Evolutionary conservation across 2,329 filamentous ascomycete genomes (phyloP).

Genomic region (Parastagonospora avenae): DNA sequence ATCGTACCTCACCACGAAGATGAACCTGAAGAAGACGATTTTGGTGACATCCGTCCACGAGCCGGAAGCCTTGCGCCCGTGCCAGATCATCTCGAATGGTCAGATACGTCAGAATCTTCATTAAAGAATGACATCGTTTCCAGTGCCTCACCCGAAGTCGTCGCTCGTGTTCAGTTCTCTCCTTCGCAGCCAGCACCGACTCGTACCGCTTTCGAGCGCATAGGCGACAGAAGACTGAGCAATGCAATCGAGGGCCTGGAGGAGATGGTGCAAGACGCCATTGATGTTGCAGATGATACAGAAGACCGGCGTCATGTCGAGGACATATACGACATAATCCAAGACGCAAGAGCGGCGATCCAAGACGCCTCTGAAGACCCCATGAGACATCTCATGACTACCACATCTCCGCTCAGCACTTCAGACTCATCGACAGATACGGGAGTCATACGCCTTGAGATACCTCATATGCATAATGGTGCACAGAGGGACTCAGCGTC

Average conservation of each 20-base stretch:
- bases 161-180: constrained; percentile 25
- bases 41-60: constrained; percentile 9
- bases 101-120: constrained; percentile 22
- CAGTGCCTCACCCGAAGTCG: constrained; percentile 14
- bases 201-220: constrained; percentile 24
- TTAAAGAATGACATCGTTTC: constrained; percentile 7
- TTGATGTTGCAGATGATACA: constrained; percentile 43
- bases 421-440: constrained; percentile 10
- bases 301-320: constrained; percentile 38
- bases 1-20: constrained; percentile 13
- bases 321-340: constrained; percentile 48
- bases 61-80: constrained; percentile 28
- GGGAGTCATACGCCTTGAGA: background rate
- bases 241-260: constrained; percentile 49
- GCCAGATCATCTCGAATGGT: constrained; percentile 29
- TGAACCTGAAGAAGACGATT: constrained; percentile 2
- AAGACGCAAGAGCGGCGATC: constrained; percentile 46
- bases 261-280: constrained; percentile 51
- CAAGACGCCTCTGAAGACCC: constrained; percentile 35
- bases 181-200: constrained; percentile 27
- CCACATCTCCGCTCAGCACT: constrained; percentile 24
- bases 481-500: constrained; percentile 20
- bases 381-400: constrained; percentile 23
- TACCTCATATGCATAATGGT: constrained; percentile 6
- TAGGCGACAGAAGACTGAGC: constrained; percentile 24